Evolutionary conservation across 2,329 filamentous ascomycete species (phyloP).

Genomic region (Chrysoporthe cubensis): DNA sequence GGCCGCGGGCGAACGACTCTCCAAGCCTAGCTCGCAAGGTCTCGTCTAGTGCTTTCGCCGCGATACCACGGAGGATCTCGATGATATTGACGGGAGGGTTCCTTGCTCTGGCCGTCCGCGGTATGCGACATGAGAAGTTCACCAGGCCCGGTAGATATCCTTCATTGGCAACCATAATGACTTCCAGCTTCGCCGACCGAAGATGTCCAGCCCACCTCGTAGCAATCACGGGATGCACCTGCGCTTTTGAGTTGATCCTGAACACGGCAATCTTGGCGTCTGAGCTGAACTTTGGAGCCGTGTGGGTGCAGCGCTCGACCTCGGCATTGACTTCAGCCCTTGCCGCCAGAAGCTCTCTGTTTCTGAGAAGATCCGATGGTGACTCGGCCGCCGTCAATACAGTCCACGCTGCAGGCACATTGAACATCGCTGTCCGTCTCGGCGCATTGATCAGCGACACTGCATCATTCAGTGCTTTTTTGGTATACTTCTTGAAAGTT

Average conservation of each 20-base stretch:
- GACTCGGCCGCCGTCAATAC: conserved; percentile 55
- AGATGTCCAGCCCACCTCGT: conserved; percentile 68
- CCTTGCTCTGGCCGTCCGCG: conserved; percentile 56
- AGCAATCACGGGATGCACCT: conserved; percentile 70
- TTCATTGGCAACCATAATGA: conserved; percentile 69
- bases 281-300: conserved; percentile 64
- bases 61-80: conserved; percentile 56
- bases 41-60: conserved; percentile 44
- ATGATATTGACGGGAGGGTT: conserved; percentile 67
- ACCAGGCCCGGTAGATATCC: conserved; percentile 66
- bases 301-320: conserved; percentile 63
- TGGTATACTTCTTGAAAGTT: conserved; percentile 63
- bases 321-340: conserved; percentile 63
- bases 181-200: conserved; percentile 61
- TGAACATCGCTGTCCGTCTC: conserved; percentile 62
- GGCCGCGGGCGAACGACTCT: conserved; percentile 67
- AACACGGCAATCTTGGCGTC: conserved; percentile 67
- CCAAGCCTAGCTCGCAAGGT: conserved; percentile 55
- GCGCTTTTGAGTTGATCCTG: conserved; percentile 61
- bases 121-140: conserved; percentile 69
- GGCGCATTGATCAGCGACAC: conserved; percentile 69
- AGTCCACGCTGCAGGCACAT: conserved; percentile 64
- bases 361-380: conserved; percentile 55
- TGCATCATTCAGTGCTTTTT: conserved; percentile 64
- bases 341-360: conserved; percentile 55